Evolutionary conservation across 106 monocot genomes (phyloP), one percentile per base, ranked within the genome.

Genomic region (Amphibolis antarctica): DNA sequence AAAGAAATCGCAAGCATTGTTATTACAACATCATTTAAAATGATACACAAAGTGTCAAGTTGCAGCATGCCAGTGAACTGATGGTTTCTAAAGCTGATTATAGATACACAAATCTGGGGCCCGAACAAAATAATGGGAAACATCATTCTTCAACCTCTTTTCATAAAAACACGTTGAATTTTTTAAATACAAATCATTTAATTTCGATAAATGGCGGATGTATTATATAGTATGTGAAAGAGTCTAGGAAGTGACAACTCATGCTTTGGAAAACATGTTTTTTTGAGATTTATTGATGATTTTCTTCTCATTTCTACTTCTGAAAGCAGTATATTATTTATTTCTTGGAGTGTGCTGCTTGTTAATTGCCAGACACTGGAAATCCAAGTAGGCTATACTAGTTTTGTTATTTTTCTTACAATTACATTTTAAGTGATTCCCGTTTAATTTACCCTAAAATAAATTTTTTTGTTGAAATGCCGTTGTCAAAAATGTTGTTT

Each of bases 261-360:
- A 46, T n/a, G n/a, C n/a, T 54, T 10, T 20, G 64, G 22, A 21
- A 62, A 55, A 11, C 71, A 65, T 78, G 44, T 89, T 54, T 66
- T 90, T 50, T 25, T 90, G 64, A 86, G 96, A 43, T 80, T 78
- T 17, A 66, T 81, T 51, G 90, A 98, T 70, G 96, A 98, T 81
- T 90, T 87, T 73, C 69, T 98, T 67, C 90, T 90, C 43, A 80
- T 98, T 61, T 78, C 90, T 47, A 87, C 90, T 28, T 98, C 84
- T 25, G 63, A 82, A 53, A 57, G 77, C 77, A 84, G 96, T 42
- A 43, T 75, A 45, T 72, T 74, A 53, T 98, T 90, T 81, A 64
- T 98, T 75, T 84, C 96, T 4, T 98, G 96, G 96, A 79, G 84
- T 59, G 96, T 90, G 10, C 77, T 98, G 74, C 84, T 90, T 65